Conservation (phyloP, 805 yeast genomes). For the Saccharomycopsis synnaedendra region DNA sequence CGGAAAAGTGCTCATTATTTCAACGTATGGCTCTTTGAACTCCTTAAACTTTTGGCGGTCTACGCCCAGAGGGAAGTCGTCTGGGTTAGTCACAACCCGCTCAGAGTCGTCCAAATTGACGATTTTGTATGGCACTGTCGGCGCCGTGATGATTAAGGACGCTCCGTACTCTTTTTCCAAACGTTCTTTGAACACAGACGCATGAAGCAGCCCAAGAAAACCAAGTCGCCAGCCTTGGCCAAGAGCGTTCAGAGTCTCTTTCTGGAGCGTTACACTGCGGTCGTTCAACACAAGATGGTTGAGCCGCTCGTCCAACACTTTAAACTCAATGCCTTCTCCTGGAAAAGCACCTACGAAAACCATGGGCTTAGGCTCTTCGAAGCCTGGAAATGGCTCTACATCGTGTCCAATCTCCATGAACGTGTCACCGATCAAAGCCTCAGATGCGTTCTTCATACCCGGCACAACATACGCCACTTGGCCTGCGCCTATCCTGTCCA, state of each 20-base stretch:
- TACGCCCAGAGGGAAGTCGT: constrained; percentile 63
- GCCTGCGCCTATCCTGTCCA: constrained; percentile 63
- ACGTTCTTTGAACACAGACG: constrained; percentile 87
- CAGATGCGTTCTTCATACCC: constrained; percentile 81
- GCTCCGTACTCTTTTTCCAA: constrained; percentile 92
- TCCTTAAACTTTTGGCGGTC: constrained; percentile 34
- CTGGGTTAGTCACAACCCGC: constrained; percentile 73
- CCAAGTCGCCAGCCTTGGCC: constrained; percentile 99
- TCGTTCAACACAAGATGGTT: constrained; percentile 84
- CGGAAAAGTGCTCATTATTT: constrained; percentile 84
- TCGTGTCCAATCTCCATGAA: constrained; percentile 48
- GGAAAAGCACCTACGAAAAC: constrained; percentile 98
- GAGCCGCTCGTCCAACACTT: constrained; percentile 79
- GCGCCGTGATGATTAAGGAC: constrained; percentile 82
- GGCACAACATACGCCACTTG: constrained; percentile 94
- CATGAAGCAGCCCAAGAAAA: constrained; percentile 87
- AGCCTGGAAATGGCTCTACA: constrained; percentile 80
- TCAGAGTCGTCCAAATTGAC: constrained; percentile 56
- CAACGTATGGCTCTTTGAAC: constrained; percentile 77
- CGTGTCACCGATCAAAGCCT: constrained; percentile 90
- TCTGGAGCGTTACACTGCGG: constrained; percentile 77
- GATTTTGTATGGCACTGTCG: constrained; percentile 87
- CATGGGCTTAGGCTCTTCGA: constrained; percentile 96
- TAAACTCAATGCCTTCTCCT: constrained; percentile 86
- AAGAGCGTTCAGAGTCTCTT: constrained; percentile 86